Conservation (phyloP, 2,329 filamentous ascomycete species). For the Fusarium sambucinum region DNA sequence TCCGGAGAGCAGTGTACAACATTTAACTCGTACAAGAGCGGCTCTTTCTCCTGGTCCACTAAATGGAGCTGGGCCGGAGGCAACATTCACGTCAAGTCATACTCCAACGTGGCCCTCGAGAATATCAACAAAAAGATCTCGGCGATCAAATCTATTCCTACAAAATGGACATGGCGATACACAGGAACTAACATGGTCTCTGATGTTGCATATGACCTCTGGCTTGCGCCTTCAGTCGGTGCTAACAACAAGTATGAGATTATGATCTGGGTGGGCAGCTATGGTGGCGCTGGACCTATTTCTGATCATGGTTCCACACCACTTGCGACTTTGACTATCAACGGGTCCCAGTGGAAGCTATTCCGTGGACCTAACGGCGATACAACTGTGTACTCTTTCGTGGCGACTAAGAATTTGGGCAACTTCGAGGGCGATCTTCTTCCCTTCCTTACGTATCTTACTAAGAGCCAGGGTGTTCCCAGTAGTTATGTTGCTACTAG, state of each 20-base stretch:
- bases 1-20: slow-evolving; percentile 58
- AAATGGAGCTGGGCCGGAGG: slow-evolving; percentile 58
- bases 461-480: slow-evolving; percentile 56
- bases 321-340: slow-evolving; percentile 61
- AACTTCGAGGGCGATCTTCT: slow-evolving; percentile 69
- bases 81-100: slow-evolving; percentile 58
- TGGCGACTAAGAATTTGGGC: slow-evolving; percentile 56
- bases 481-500: slow-evolving; percentile 41
- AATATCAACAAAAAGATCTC: slow-evolving; percentile 54
- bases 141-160: slow-evolving; percentile 52
- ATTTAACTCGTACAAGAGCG: slow-evolving; percentile 52
- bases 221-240: slow-evolving; percentile 63
- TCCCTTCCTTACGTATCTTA: slow-evolving; percentile 69
- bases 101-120: slow-evolving; percentile 57
- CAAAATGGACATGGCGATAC: slow-evolving; percentile 52
- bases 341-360: slow-evolving; percentile 67
- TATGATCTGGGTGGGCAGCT: slow-evolving; percentile 72
- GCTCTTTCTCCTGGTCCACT: slow-evolving; percentile 56
- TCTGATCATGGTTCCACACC: slow-evolving; percentile 25
- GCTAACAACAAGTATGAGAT: slow-evolving; percentile 67
- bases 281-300: slow-evolving; percentile 71
- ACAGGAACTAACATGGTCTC: slow-evolving; percentile 56
- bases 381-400: slow-evolving; percentile 71
- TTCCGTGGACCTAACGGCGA: slow-evolving; percentile 71
- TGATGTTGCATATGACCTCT: slow-evolving; percentile 72